Evolutionary conservation across 371 early-diverging fungal species (phyloP).

Genomic region (Mortierella sp.): DNA sequence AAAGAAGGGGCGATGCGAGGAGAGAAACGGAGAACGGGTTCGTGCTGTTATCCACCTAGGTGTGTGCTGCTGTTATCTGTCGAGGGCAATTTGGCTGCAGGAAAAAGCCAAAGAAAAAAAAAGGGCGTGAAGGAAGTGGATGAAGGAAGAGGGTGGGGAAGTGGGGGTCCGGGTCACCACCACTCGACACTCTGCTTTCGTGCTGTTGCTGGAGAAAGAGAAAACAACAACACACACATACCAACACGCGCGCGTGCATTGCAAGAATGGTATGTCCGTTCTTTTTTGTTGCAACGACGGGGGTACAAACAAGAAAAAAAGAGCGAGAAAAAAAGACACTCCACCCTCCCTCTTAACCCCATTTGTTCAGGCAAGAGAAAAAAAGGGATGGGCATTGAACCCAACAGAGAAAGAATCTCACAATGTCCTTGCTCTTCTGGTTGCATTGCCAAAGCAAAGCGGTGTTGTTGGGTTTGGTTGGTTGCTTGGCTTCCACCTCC

Average conservation of each 20-base stretch:
- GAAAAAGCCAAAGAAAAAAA: too few species aligned
- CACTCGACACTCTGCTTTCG: background rate
- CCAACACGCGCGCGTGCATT: background rate
- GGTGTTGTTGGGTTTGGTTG: too few species aligned
- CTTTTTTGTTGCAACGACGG: background rate
- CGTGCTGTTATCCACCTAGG: background rate
- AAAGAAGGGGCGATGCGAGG: background rate
- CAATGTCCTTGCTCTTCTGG: background rate
- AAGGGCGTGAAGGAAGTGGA: constrained; percentile 7
- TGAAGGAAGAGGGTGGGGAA: too few species aligned
- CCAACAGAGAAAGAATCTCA: background rate
- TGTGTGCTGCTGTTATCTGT: background rate
- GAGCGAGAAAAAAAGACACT: background rate
- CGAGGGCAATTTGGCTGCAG: background rate
- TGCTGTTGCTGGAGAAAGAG: background rate
- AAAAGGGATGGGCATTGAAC: background rate
- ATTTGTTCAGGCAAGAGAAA: background rate
- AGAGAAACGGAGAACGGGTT: background rate
- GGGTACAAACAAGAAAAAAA: constrained; percentile 3
- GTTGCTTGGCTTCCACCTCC: too few species aligned
- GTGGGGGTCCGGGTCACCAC: constrained; percentile 9
- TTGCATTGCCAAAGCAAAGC: background rate
- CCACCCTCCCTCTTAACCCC: background rate
- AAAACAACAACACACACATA: background rate
- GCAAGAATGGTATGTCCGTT: background rate